Conservation (phyloP, 352 stramenopile genomes). For the Aphanomyces stellatus region DNA sequence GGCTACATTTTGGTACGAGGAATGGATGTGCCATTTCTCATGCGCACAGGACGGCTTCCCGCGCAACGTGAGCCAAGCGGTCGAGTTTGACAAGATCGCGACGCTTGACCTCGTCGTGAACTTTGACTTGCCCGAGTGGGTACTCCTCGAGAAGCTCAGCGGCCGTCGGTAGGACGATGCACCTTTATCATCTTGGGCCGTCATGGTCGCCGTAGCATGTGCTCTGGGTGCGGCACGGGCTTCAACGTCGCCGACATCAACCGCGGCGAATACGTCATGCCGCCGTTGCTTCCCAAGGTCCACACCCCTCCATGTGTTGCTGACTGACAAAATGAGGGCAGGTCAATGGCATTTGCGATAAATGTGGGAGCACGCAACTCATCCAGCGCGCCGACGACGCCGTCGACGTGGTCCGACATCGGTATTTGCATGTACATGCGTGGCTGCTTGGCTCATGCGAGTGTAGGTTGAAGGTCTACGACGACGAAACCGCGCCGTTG, state of each 20-base stretch:
- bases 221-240: constrained; percentile 65
- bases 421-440: constrained; percentile 24
- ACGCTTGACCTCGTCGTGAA: constrained; percentile 81
- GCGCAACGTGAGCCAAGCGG: constrained; percentile 79
- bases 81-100: constrained; percentile 69
- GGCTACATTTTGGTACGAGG: constrained; percentile 80
- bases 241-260: constrained; percentile 88
- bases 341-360: constrained; percentile 62
- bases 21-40: no score
- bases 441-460: background rate
- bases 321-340: background rate
- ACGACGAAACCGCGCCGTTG: constrained; percentile 77
- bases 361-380: constrained; percentile 60
- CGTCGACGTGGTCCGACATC: constrained; percentile 67
- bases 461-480: constrained; percentile 76
- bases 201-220: constrained; percentile 37
- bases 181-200: background rate
- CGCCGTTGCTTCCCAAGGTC: constrained; percentile 77
- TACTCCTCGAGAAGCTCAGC: constrained; percentile 85
- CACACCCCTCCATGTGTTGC: background rate
- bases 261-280: constrained; percentile 83
- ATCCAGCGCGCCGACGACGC: constrained; percentile 77
- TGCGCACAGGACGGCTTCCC: constrained; percentile 68
- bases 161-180: constrained; percentile 47
- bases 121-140: constrained; percentile 82